Conservation (phyloP, 176 grass and related monocot genomes). For the Zoysia japonica region DNA sequence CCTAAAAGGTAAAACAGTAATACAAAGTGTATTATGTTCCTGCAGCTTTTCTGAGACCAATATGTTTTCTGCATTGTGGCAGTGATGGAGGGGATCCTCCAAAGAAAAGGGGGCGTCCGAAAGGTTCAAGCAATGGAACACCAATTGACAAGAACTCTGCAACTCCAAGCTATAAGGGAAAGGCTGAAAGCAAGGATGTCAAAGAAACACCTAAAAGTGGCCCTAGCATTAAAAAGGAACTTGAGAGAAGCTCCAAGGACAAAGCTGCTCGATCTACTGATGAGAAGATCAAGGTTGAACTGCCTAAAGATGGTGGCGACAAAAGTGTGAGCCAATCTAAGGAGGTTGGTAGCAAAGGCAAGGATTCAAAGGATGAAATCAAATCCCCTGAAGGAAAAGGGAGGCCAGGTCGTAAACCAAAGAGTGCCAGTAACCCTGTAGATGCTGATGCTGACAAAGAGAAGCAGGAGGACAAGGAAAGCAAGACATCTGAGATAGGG, state of each 20-base stretch:
- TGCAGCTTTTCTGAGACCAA: slow-evolving; percentile 19
- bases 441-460: slow-evolving; percentile 39
- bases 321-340: slow-evolving; percentile 38
- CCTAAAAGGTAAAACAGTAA: slow-evolving; percentile 54
- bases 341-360: slow-evolving; percentile 31
- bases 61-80: slow-evolving; percentile 32
- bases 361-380: background rate
- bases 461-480: slow-evolving; percentile 42
- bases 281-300: slow-evolving; percentile 28
- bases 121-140: slow-evolving; percentile 42
- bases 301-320: slow-evolving; percentile 27
- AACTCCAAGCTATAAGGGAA: slow-evolving; percentile 48
- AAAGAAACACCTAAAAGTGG: slow-evolving; percentile 42
- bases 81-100: slow-evolving; percentile 44
- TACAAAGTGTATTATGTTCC: background rate
- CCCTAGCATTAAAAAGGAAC: slow-evolving; percentile 39
- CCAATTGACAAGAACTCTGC: background rate
- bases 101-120: slow-evolving; percentile 66
- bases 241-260: slow-evolving; percentile 35
- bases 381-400: slow-evolving; percentile 48
- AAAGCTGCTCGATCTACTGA: slow-evolving; percentile 18
- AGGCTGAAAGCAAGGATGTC: slow-evolving; percentile 40
- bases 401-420: slow-evolving; percentile 47
- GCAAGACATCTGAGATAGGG: slow-evolving; percentile 36
- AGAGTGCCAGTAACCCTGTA: slow-evolving; percentile 17